Conservation (phyloP, 208 protist genomes). For the Trypanosoma caninum region DNA sequence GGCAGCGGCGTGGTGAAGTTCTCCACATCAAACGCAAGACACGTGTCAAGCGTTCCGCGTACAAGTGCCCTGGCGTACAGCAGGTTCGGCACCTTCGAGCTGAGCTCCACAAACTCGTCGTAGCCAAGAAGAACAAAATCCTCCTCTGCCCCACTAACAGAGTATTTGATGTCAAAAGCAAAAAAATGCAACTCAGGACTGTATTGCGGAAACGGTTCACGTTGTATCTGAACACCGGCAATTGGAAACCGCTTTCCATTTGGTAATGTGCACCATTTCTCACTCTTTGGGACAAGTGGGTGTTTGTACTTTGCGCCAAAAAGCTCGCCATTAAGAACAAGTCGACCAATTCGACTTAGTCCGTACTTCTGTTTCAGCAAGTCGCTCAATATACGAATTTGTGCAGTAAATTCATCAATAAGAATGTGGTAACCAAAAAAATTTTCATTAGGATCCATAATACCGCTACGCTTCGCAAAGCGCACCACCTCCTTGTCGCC, state of each 20-base stretch:
- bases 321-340: conserved; percentile 82
- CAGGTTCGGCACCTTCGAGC: conserved; percentile 60
- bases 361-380: conserved; percentile 74
- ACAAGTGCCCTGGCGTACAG: conserved; percentile 75
- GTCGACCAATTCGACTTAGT: conserved; percentile 56
- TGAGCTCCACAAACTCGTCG: conserved; percentile 79
- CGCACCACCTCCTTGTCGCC: conserved; percentile 46
- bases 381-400: conserved; percentile 59
- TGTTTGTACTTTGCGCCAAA: conserved; percentile 88
- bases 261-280: conserved; percentile 78
- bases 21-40: conserved; percentile 86
- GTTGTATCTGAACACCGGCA: conserved; percentile 73
- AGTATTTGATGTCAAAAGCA: conserved; percentile 87
- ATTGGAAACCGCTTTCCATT: conserved; percentile 81
- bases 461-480: conserved; percentile 81
- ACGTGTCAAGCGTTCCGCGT: conserved; percentile 76
- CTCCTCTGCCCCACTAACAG: conserved; percentile 66
- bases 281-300: conserved; percentile 78
- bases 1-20: conserved; percentile 84
- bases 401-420: conserved; percentile 59
- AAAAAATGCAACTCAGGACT: conserved; percentile 87
- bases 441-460: conserved; percentile 88
- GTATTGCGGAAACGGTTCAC: conserved; percentile 86
- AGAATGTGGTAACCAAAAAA: conserved; percentile 90
- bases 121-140: conserved; percentile 74